Base-by-base conservation (phyloP, 2,329 filamentous ascomycete species). In the Proliferodiscus dingleyae region DNA sequence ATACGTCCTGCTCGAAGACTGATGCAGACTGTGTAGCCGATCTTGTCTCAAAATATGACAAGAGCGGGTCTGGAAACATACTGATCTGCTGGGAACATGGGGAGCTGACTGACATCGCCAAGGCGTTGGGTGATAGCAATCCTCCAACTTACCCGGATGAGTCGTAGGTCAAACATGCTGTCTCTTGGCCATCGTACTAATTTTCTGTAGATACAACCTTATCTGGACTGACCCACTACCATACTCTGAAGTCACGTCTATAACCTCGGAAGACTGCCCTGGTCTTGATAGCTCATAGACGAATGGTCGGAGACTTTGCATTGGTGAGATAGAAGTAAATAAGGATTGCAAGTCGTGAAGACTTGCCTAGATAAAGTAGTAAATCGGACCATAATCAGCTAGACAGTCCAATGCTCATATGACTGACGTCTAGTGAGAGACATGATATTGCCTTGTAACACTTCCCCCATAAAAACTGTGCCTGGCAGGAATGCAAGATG, bases 81-180 rank as follows among this genome's bases (percentile, higher is more conserved):
- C 61, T 83, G 36, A 75, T 83, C 23, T 73, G 77, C 65, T 82
- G 78, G 78, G 73, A 81, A 55, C 79, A 83, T 58, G 66, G 71
- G 41, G 64, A 66, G 15, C 60, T 82, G 38, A 71, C 67, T 26
- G 67, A 77, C 49, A 75, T 83, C 53, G 72, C 69, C 2, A 54
- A 74, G 50, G 63, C 66, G 13, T 59, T 83, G 15, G 80, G 79
- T 1, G 74, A 70, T 43, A 57, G 69, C 6, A 55, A 75, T 53
- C 69, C 72, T 0, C 70, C 71, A 1, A 58, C 62, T 4, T 82
- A 81, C 56, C 75, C 75, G 0, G 64, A 68, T 49, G 67, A 72
- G 46, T 61, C 66, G 68, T 71, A 32, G 58, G 66, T 61, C 37
- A 32, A 5, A 13, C 4, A 24, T 37, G 26, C 8, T 24, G 15